Evolutionary conservation across 495 filamentous ascomycete species (phyloP).

Genomic region (Neurospora sp.): DNA sequence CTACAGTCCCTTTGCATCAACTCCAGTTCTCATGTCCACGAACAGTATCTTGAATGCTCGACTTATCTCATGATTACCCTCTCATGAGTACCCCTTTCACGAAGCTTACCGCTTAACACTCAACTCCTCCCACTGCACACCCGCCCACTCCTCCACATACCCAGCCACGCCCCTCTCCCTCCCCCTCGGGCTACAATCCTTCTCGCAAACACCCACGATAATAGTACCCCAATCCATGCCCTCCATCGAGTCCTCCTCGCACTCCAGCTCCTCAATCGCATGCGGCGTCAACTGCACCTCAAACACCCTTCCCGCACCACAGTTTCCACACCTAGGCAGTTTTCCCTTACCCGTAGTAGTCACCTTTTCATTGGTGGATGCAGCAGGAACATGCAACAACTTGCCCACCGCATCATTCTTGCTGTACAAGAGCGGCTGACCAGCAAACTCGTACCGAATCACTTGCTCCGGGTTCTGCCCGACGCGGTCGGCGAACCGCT

Average conservation of each 20-base stretch:
- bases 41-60: not conserved
- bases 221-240: slow-evolving; percentile 99
- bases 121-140: slow-evolving; percentile 93
- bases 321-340: slow-evolving; percentile 69
- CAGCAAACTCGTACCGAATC: slow-evolving; percentile 82
- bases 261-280: slow-evolving; percentile 81
- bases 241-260: slow-evolving; percentile 61
- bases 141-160: slow-evolving; percentile 90
- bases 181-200: slow-evolving; percentile 21
- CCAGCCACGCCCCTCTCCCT: slow-evolving; percentile 17
- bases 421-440: slow-evolving; percentile 70
- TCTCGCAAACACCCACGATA: slow-evolving; percentile 73
- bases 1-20: not conserved
- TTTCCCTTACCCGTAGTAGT: slow-evolving; percentile 15
- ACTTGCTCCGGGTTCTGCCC: slow-evolving; percentile 90
- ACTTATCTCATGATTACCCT: not conserved
- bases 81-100: not conserved
- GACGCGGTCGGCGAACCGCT: slow-evolving; percentile 79
- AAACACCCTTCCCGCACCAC: slow-evolving; percentile 67
- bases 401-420: slow-evolving; percentile 65
- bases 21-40: not conserved
- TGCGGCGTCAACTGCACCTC: slow-evolving; percentile 80
- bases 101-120: slow-evolving; percentile 14
- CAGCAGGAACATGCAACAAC: slow-evolving; percentile 30
- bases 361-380: slow-evolving; percentile 10